Evolutionary conservation across 352 stramenopile genomes (phyloP), one percentile per base, ranked within the genome.

Genomic region (Peronospora farinosa): DNA sequence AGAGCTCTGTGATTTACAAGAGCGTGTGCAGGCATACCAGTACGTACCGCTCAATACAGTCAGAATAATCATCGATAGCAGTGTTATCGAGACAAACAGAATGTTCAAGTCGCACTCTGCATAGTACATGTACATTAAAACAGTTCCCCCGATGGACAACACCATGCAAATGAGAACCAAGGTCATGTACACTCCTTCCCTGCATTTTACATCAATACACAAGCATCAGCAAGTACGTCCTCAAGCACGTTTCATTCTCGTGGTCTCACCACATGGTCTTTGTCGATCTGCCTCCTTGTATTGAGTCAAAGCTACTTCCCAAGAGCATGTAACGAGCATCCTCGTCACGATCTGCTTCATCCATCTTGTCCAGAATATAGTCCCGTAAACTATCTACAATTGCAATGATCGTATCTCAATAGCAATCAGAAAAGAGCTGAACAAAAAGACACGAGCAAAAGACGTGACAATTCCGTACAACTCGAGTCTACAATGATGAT

Each of bases 401-500:
- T 43, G 7, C 0, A 35, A 35, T 21, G 19, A 21, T 21, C 19
- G 19, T 21, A 3, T 21, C 19, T 21, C 19, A 17, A n/a, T n/a
- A 21, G 12, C 17, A 39, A 9, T 53, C 3, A 45, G 46, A 40
- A 31, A 39, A 8, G 32, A n/a, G 25, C 42, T 16, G 17, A 55
- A n/a, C n/a, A n/a, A n/a, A 12, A 21, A 21, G 19, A 21, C 19
- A 3, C 19, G 1, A 21, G 19, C 19, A 3, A 31, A 31, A 31
- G 27, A 31, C n/a, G n/a, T n/a, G n/a, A 31, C 2, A 5, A 31
- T 21, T 19, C n/a, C 67, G 27, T 64, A 88, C 79, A 88, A 2
- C 65, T 70, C 21, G 67, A 87, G 57, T 90, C 79, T 43, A 90
- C 53, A 55, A 90, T 86, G 59, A 90, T 90, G 60, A 88, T 52